Percentiles rank a stretch among this genome's conserved stretches.
These are phyloP conservation scores for Nectriaceae sp. DNA, from an alignment of 2,329 filamentous ascomycete species.

Conservation along the genomic window DNA sequence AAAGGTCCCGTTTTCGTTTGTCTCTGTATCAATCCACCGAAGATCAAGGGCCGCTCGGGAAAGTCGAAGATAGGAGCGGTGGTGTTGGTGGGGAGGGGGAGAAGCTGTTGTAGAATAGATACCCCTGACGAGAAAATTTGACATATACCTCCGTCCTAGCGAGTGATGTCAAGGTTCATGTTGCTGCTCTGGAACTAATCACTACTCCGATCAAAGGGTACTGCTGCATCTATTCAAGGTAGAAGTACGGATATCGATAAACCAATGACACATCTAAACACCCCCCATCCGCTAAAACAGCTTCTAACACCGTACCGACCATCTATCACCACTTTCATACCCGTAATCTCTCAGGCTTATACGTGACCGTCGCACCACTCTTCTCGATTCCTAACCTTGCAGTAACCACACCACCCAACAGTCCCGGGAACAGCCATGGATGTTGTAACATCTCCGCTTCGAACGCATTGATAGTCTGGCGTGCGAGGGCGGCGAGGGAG, in stretches of 20 bases:
- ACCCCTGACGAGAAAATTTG: slow-evolving; percentile 35
- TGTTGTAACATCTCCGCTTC: slow-evolving; percentile 91
- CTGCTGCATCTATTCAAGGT: neutral
- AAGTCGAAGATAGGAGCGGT: slow-evolving; percentile 7
- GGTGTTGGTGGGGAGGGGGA: slow-evolving; percentile 15
- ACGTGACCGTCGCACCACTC: slow-evolving; percentile 28
- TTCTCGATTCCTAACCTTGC: slow-evolving; percentile 67
- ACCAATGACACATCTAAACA: too few species aligned
- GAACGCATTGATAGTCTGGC: slow-evolving; percentile 79
- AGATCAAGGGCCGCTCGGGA: too few species aligned
- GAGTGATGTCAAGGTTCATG: too few species aligned
- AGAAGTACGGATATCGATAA: too few species aligned
- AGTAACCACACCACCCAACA: slow-evolving; percentile 76
- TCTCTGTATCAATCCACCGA: too few species aligned
- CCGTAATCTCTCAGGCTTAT: slow-evolving; percentile 25
- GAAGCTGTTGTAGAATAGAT: slow-evolving; percentile 42
- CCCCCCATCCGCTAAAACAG: too few species aligned
- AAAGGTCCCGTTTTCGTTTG: too few species aligned
- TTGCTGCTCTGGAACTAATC: too few species aligned
- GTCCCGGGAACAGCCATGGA: slow-evolving; percentile 84
- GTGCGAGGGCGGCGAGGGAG: slow-evolving; percentile 64
- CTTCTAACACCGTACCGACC: neutral
- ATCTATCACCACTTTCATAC: slow-evolving; percentile 6
- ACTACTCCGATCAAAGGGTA: too few species aligned
- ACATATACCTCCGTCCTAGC: slow-evolving; percentile 10